Evolutionary conservation across 441 rosid species (phyloP).

Genomic region (Omphalea diandra): DNA sequence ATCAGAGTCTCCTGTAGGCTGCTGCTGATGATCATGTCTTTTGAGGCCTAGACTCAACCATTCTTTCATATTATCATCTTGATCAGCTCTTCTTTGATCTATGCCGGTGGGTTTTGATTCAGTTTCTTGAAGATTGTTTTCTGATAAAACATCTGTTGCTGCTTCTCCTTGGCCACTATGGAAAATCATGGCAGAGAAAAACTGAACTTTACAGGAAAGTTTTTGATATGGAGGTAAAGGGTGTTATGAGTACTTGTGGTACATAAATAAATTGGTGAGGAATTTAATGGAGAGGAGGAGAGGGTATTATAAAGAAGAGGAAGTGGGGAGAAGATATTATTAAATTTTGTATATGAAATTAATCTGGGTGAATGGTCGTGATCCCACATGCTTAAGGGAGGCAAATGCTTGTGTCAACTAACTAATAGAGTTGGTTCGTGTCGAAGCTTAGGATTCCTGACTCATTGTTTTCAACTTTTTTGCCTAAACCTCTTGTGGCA

Average conservation of each 20-base stretch:
- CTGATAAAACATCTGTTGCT: neutral
- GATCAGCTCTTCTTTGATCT: slow-evolving; percentile 1
- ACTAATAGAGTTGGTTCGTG: slow-evolving; percentile 22
- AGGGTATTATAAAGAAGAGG: slow-evolving; percentile 6
- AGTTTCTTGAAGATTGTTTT: slow-evolving; percentile 13
- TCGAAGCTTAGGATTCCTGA: slow-evolving; percentile 32
- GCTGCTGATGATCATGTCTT: slow-evolving; percentile 7
- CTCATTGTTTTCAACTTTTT: slow-evolving; percentile 32
- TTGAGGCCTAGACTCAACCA: slow-evolving; percentile 41
- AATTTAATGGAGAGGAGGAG: slow-evolving; percentile 20
- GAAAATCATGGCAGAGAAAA: slow-evolving; percentile 34
- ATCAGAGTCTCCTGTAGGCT: no score
- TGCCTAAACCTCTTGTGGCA: neutral
- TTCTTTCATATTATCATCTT: slow-evolving; percentile 30
- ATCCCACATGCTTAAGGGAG: slow-evolving; percentile 11
- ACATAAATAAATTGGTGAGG: slow-evolving; percentile 4
- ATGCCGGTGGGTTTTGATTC: slow-evolving; percentile 11
- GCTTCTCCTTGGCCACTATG: slow-evolving; percentile 24
- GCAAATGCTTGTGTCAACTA: slow-evolving; percentile 27
- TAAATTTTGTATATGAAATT: no score
- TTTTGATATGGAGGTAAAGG: neutral
- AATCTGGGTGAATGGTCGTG: no score
- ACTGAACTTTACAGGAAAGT: neutral
- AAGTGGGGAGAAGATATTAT: slow-evolving; percentile 22
- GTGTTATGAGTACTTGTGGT: neutral